Conservation (phyloP, 345 rosid genomes). For the Erodium maritimum region DNA sequence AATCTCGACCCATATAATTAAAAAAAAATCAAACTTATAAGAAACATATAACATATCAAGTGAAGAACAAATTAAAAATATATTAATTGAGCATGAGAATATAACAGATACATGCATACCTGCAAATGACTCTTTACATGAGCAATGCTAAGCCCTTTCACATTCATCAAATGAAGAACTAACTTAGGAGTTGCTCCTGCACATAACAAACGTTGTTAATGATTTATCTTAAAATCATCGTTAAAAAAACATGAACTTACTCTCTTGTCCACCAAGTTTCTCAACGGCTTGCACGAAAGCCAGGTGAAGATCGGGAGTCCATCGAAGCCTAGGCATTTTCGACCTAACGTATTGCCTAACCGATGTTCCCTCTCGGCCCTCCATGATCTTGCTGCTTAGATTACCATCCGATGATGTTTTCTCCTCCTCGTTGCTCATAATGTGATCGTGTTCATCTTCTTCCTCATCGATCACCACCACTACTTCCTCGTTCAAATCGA, state of each 20-base stretch:
- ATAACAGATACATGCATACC: no score
- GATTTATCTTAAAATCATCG: not conserved
- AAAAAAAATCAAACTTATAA: no score
- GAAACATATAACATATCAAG: no score
- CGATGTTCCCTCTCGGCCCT: conserved; percentile 11
- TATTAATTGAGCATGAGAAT: no score
- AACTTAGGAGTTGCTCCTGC: conserved; percentile 80
- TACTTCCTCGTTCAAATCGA: conserved; percentile 40
- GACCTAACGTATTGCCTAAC: conserved; percentile 75
- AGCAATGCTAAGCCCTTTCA: conserved; percentile 74
- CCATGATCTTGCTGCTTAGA: conserved; percentile 8
- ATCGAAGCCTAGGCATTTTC: conserved; percentile 67
- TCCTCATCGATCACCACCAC: conserved; percentile 21
- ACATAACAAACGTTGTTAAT: not conserved
- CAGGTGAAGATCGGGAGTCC: conserved; percentile 87
- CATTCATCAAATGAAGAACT: conserved; percentile 84
- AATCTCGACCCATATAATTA: no score
- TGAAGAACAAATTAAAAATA: no score
- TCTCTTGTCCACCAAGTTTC: conserved; percentile 83
- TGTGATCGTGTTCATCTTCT: conserved; percentile 6
- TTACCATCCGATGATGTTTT: conserved; percentile 13
- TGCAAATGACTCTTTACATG: conserved; percentile 93
- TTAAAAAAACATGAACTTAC: conserved; percentile 25
- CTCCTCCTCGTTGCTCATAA: not conserved
- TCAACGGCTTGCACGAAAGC: conserved; percentile 66